Evolutionary conservation across 352 stramenopile species (phyloP).

Genomic region (Thalassiosira gravida): DNA sequence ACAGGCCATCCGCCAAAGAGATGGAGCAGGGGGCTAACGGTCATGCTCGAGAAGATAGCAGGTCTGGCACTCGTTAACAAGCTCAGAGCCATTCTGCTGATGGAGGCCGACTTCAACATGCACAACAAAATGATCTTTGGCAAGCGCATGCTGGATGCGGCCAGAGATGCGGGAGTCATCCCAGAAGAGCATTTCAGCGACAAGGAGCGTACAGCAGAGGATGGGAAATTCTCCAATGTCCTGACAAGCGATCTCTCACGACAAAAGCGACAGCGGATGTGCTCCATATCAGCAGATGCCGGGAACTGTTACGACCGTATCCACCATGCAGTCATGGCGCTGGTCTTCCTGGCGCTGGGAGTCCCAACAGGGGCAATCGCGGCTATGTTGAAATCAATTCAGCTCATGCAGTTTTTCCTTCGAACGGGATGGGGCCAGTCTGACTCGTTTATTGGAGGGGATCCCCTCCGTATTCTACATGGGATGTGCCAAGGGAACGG

Average conservation of each 20-base stretch:
- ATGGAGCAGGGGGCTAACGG: conserved; percentile 17
- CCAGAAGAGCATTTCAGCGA: conserved; percentile 9
- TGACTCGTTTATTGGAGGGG: neutral
- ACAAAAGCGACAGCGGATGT: neutral
- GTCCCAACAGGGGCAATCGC: neutral
- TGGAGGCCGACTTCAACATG: conserved; percentile 35
- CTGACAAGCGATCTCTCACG: conserved; percentile 14
- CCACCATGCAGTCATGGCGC: conserved; percentile 8
- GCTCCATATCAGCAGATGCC: conserved; percentile 21
- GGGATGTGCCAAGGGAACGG: conserved; percentile 48
- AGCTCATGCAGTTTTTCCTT: conserved; percentile 30
- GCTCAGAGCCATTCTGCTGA: conserved; percentile 24
- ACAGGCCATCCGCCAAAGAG: conserved; percentile 1
- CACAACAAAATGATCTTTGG: conserved; percentile 26
- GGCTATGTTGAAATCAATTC: conserved; percentile 5
- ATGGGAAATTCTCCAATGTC: conserved; percentile 9
- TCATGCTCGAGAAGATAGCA: conserved; percentile 32
- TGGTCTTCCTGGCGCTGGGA: conserved; percentile 9
- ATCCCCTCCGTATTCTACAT: conserved; percentile 21
- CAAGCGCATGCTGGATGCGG: conserved; percentile 9
- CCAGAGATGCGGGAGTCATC: conserved; percentile 7
- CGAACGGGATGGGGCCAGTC: conserved; percentile 29
- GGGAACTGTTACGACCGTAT: conserved; percentile 22
- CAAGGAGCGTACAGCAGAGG: conserved; percentile 7
- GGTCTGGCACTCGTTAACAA: conserved; percentile 21